Percentiles rank a stretch among this genome's conserved stretches.
Conservation (phyloP, 768 basidiomycete genomes). For the Podaxis sp. region DNA sequence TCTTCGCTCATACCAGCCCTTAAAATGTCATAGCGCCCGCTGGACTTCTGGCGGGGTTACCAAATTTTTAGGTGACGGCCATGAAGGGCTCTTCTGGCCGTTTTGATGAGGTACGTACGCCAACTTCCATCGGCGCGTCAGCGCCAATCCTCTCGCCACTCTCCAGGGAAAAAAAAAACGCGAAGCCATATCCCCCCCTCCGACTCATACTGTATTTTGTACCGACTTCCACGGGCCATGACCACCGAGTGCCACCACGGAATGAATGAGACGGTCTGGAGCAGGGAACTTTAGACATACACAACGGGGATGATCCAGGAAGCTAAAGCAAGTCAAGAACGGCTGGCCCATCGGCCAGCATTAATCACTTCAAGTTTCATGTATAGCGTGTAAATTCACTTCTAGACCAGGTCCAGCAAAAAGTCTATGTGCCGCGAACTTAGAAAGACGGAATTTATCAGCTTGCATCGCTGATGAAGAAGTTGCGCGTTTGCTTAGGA, state of each 20-base stretch:
- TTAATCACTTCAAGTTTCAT: not conserved
- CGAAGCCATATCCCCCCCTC: no score
- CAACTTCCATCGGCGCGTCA: not conserved
- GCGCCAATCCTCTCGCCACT: not conserved
- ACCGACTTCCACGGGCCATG: no score
- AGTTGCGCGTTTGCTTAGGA: not conserved
- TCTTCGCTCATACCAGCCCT: not conserved
- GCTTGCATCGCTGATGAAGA: not conserved
- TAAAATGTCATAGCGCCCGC: not conserved
- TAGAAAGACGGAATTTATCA: not conserved
- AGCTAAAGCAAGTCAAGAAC: no score
- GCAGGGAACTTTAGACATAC: no score
- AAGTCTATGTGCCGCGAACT: not conserved
- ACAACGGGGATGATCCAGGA: no score
- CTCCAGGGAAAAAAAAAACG: no score
- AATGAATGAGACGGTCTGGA: no score
- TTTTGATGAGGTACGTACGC: not conserved
- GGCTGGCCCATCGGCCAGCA: no score
- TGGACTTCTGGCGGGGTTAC: not conserved
- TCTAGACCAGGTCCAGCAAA: not conserved
- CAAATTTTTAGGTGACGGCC: not conserved
- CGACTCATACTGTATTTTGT: no score
- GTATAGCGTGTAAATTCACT: not conserved
- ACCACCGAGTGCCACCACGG: no score
- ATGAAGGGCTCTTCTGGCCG: not conserved